Conservation (phyloP, 805 yeast genomes). For the Saccharomycopsis lassenensis region DNA sequence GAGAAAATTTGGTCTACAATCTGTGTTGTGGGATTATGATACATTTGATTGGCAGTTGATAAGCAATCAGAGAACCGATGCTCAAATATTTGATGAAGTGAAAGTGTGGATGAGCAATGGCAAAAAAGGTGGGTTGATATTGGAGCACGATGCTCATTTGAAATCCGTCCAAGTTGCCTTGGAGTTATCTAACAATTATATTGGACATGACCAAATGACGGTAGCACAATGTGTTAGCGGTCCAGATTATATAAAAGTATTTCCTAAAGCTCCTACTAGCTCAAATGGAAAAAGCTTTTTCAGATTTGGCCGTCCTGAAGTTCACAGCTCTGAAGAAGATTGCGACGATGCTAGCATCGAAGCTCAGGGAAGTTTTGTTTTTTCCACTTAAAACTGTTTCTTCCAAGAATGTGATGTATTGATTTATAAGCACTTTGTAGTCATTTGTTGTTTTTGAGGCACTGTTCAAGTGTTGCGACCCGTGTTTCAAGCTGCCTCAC, state of each 20-base stretch:
- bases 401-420: too few species aligned
- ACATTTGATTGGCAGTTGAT: slow-evolving; percentile 82
- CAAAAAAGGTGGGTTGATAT: slow-evolving; percentile 47
- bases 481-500: too few species aligned
- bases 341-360: too few species aligned
- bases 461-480: too few species aligned
- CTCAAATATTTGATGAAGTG: slow-evolving; percentile 46
- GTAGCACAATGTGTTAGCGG: slow-evolving; percentile 73
- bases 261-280: too few species aligned
- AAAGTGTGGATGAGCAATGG: slow-evolving; percentile 33
- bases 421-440: too few species aligned
- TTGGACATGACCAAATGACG: slow-evolving; percentile 56
- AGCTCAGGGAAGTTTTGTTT: too few species aligned
- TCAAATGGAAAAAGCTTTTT: too few species aligned
- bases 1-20: slow-evolving; percentile 75
- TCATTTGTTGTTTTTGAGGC: too few species aligned
- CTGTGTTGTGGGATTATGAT: slow-evolving; percentile 87
- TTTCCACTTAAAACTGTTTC: too few species aligned
- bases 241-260: slow-evolving; percentile 40
- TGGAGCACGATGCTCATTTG: slow-evolving; percentile 74
- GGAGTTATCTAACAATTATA: slow-evolving; percentile 39
- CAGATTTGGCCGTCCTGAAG: too few species aligned
- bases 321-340: too few species aligned
- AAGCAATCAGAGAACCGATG: slow-evolving; percentile 38
- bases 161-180: slow-evolving; percentile 62